These are phyloP conservation scores for Globisporangium takayamanum DNA, from an alignment of 352 stramenopile genomes.

Conservation along the genomic window DNA sequence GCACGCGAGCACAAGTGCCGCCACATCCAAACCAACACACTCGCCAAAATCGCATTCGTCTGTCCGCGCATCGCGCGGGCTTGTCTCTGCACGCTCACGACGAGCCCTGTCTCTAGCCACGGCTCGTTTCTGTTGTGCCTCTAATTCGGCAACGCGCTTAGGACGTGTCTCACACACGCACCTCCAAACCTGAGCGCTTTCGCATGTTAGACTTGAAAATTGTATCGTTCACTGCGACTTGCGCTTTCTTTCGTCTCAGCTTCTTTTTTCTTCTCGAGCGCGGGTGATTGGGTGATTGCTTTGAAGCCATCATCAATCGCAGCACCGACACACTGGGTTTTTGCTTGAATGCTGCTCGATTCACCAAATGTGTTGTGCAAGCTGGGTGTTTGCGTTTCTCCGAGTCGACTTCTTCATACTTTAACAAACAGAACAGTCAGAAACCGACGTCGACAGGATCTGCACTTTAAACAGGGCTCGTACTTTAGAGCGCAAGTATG, in stretches of 20 bases:
- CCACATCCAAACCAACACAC: no score
- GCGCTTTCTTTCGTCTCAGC: constrained; percentile 7
- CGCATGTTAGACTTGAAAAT: neutral
- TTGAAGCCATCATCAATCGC: constrained; percentile 7
- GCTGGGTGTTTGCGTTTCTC: no score
- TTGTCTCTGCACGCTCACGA: neutral
- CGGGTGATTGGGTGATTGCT: constrained; percentile 2
- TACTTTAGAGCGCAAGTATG: neutral
- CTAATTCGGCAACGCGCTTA: neutral
- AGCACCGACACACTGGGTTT: neutral
- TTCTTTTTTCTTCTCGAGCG: constrained; percentile 9
- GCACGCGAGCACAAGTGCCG: no score
- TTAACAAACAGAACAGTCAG: no score
- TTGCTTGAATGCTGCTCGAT: neutral
- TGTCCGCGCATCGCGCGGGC: no score
- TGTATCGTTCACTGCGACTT: neutral
- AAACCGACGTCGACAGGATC: no score
- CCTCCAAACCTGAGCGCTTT: neutral
- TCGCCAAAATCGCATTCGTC: no score
- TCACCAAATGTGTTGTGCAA: no score
- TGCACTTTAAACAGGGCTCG: neutral
- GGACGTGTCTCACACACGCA: constrained; percentile 8
- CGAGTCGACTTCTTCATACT: no score
- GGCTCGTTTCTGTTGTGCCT: neutral
- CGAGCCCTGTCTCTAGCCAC: neutral